A percentile compares a stretch with the other conserved stretches of the same genome.
Conservation (phyloP, 1,284 basidiomycete genomes). For the Grifola frondosa region DNA sequence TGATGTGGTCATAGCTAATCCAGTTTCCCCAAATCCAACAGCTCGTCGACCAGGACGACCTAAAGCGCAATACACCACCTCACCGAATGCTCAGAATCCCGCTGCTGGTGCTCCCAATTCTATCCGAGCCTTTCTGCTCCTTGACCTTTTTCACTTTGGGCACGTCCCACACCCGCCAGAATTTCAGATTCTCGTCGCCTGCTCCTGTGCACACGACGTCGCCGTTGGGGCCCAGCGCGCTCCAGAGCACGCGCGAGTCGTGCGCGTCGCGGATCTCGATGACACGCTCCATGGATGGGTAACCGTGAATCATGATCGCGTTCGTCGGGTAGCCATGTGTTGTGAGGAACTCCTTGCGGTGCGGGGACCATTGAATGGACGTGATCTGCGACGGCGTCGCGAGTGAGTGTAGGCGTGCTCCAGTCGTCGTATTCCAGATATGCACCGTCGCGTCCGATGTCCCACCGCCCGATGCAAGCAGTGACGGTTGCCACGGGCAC, state of each 20-base stretch:
- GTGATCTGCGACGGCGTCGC: slow-evolving; percentile 91
- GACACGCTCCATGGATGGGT: slow-evolving; percentile 64
- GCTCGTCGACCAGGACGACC: no score
- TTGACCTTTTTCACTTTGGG: slow-evolving; percentile 52
- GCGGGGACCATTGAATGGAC: slow-evolving; percentile 85
- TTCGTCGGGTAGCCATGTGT: slow-evolving; percentile 88
- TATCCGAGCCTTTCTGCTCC: slow-evolving; percentile 38
- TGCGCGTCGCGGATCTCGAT: slow-evolving; percentile 92
- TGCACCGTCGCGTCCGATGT: slow-evolving; percentile 94
- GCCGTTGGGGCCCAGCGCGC: slow-evolving; percentile 82
- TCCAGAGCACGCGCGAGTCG: slow-evolving; percentile 85
- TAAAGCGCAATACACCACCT: not conserved
- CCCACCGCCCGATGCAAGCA: slow-evolving; percentile 93
- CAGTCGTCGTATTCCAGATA: slow-evolving; percentile 90
- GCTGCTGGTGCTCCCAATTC: slow-evolving; percentile 31
- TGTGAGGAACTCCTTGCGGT: slow-evolving; percentile 88
- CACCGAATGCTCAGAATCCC: slow-evolving; percentile 30
- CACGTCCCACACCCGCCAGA: slow-evolving; percentile 81
- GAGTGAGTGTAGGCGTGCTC: slow-evolving; percentile 82
- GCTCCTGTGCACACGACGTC: slow-evolving; percentile 89
- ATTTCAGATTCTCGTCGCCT: slow-evolving; percentile 93
- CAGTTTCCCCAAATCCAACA: no score
- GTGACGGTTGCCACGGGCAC: slow-evolving; percentile 94
- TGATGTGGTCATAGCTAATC: no score
- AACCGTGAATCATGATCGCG: slow-evolving; percentile 49